These are phyloP conservation scores for Debaryomycetaceae sp. DNA, from an alignment of 1,139 yeast genomes.

Conservation along the genomic window DNA sequence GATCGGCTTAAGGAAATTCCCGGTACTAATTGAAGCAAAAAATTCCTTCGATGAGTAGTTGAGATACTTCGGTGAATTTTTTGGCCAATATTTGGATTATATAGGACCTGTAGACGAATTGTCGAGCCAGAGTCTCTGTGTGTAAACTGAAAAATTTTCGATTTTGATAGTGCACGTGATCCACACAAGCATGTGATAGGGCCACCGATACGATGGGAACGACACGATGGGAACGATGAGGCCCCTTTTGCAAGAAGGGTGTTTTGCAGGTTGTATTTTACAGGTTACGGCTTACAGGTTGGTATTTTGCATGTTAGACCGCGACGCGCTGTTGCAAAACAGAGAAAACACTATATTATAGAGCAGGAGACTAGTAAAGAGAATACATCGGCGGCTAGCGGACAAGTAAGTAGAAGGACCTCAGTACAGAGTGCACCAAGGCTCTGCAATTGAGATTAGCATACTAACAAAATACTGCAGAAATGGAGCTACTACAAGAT, in stretches of 20 bases:
- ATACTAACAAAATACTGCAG: not conserved
- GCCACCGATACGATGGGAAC: not conserved
- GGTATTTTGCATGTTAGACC: not conserved
- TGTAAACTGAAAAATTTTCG: not conserved
- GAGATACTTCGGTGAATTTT: too few species aligned
- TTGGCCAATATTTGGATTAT: not conserved
- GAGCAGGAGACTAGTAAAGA: not conserved
- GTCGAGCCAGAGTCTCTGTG: not conserved
- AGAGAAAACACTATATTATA: not conserved
- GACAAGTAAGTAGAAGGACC: constrained; percentile 1
- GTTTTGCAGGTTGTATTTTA: not conserved
- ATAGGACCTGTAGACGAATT: not conserved
- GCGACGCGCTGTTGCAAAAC: constrained; percentile 1
- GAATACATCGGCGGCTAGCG: not conserved
- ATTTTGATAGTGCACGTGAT: not conserved
- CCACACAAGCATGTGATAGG: not conserved
- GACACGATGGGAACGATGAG: not conserved
- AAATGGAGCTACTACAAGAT: constrained; percentile 20
- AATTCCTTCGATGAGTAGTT: too few species aligned
- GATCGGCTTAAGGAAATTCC: too few species aligned
- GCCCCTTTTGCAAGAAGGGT: not conserved
- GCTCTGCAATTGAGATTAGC: not conserved
- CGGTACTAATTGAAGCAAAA: too few species aligned
- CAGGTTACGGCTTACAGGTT: too few species aligned
- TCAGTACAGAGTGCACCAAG: not conserved